A percentile compares a stretch with the other conserved stretches of the same genome.
Evolutionary conservation across 177 flowering plant genomes (phyloP).

Genomic region (Telopea speciosissima): DNA sequence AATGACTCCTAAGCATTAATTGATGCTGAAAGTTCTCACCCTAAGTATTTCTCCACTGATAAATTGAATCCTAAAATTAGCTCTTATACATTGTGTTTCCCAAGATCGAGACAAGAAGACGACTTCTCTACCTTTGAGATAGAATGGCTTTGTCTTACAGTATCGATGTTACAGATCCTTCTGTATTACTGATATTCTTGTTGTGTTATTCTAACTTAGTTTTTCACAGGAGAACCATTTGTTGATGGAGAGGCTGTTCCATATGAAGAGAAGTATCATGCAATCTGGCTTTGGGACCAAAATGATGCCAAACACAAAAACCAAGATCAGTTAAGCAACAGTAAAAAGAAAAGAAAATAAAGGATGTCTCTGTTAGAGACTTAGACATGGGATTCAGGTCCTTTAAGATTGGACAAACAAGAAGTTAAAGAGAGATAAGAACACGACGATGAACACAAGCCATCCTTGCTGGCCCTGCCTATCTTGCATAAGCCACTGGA

Average conservation of each 20-base stretch:
- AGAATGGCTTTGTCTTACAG: background rate
- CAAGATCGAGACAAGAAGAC: no score
- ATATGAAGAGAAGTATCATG: conserved; percentile 37
- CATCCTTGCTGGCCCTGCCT: background rate
- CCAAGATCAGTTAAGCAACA: background rate
- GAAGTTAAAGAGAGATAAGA: background rate
- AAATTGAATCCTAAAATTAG: no score
- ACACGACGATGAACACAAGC: background rate
- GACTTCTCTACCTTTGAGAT: background rate
- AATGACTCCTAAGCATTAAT: no score
- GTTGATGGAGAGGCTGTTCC: conserved; percentile 31
- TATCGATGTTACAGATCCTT: background rate
- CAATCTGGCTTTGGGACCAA: conserved; percentile 20
- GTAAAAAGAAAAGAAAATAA: conserved; percentile 4
- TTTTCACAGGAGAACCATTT: conserved; percentile 30
- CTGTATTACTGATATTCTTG: background rate
- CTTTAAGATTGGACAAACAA: background rate
- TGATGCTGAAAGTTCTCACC: background rate
- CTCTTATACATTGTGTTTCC: no score
- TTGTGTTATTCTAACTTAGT: background rate
- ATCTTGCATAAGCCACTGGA: background rate
- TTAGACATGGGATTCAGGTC: background rate
- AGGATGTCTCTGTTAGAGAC: background rate
- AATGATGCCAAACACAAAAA: conserved; percentile 5
- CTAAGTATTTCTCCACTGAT: background rate